Conservation (phyloP, 306 rosid genomes). For the Trifolium pratense region DNA sequence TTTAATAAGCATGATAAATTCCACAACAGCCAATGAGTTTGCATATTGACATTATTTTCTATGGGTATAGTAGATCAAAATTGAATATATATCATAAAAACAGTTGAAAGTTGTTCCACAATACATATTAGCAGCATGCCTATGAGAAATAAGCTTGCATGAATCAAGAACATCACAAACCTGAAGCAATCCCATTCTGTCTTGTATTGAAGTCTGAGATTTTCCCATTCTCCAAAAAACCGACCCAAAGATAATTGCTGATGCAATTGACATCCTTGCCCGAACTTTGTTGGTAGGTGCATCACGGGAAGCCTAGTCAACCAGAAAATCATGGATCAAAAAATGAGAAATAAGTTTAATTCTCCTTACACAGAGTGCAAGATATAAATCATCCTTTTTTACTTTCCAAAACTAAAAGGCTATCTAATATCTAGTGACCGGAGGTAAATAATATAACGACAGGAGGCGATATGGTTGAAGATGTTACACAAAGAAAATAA, state of each 20-base stretch:
- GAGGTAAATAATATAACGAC: slow-evolving; percentile 18
- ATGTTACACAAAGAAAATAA: slow-evolving; percentile 10
- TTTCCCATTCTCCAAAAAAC: slow-evolving; percentile 96
- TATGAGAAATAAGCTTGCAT: slow-evolving; percentile 25
- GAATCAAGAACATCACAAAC: slow-evolving; percentile 53
- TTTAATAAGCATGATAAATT: slow-evolving; percentile 20
- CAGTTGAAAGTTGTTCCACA: slow-evolving; percentile 19
- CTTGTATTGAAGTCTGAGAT: slow-evolving; percentile 97
- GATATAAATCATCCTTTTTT: slow-evolving; percentile 22
- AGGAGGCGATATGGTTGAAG: slow-evolving; percentile 25
- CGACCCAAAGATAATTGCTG: slow-evolving; percentile 90
- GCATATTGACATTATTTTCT: slow-evolving; percentile 21
- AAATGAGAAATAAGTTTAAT: slow-evolving; percentile 42
- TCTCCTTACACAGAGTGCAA: slow-evolving; percentile 30
- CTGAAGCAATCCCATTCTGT: slow-evolving; percentile 99
- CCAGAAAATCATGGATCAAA: slow-evolving; percentile 41
- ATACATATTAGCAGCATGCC: slow-evolving; percentile 34
- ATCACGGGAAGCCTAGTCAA: slow-evolving; percentile 83
- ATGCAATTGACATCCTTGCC: slow-evolving; percentile 89
- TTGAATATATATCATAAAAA: slow-evolving; percentile 27
- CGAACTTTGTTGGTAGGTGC: slow-evolving; percentile 91
- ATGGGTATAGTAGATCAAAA: slow-evolving; percentile 7
- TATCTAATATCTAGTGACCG: slow-evolving; percentile 12
- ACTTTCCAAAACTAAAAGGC: slow-evolving; percentile 18
- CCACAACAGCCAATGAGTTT: slow-evolving; percentile 29